A percentile compares a stretch with the other conserved stretches of the same genome.
Conservation (phyloP, 2,329 filamentous ascomycete species). For the Xenoacremonium recifei region DNA sequence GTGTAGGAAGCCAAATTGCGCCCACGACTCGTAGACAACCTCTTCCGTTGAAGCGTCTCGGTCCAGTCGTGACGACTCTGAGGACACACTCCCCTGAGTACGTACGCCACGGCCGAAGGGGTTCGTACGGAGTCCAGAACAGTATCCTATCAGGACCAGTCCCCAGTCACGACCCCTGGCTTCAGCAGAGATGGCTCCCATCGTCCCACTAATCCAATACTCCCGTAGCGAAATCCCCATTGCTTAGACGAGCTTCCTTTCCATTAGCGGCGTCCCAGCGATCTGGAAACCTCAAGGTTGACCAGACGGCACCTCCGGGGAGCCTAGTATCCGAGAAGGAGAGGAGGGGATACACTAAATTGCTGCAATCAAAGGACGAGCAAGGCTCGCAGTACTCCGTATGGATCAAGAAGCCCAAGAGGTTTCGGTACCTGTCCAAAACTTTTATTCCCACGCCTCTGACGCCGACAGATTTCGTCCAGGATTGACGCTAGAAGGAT, state of each 20-base stretch:
- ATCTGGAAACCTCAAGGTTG: slow-evolving; percentile 24
- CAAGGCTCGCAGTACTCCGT: slow-evolving; percentile 18
- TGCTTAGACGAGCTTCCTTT: slow-evolving; percentile 11
- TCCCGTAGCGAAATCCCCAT: slow-evolving; percentile 16
- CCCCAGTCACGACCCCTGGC: slow-evolving; percentile 3
- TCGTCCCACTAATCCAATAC: slow-evolving; percentile 11
- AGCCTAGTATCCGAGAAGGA: slow-evolving; percentile 5
- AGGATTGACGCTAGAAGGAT: slow-evolving; percentile 14
- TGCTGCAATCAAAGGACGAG: slow-evolving; percentile 17
- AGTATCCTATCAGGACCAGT: background rate
- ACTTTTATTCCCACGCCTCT: slow-evolving; percentile 18
- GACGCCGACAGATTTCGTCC: slow-evolving; percentile 12
- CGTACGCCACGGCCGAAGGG: background rate
- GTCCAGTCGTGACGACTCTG: background rate
- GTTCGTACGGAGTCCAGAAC: background rate
- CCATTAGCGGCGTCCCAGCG: slow-evolving; percentile 26
- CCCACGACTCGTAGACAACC: background rate
- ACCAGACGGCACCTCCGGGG: slow-evolving; percentile 17
- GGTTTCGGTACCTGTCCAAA: background rate
- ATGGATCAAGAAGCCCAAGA: slow-evolving; percentile 4
- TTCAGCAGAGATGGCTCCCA: slow-evolving; percentile 13
- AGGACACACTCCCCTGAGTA: background rate
- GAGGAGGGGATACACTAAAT: slow-evolving; percentile 11
- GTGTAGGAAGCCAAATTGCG: slow-evolving; percentile 1
- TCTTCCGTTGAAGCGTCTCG: background rate